Base-by-base conservation (phyloP, 768 basidiomycete genomes). In the Dictyophora rubrovolvata region DNA sequence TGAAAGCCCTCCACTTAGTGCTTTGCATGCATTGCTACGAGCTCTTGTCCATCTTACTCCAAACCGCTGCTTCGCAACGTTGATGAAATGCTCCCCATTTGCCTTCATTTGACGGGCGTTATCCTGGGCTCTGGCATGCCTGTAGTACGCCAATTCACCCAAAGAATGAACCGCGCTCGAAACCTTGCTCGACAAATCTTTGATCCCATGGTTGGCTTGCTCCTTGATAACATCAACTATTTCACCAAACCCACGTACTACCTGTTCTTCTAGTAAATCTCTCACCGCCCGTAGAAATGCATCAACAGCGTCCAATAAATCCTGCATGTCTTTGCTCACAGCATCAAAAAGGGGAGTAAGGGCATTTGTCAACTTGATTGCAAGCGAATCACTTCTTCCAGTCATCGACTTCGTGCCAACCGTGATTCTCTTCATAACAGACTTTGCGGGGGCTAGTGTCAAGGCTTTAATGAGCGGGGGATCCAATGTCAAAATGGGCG, bases 151-250 rank as follows among this genome's bases (percentile, higher is more conserved):
- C 20, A 21, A 12, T 42, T 56, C 55, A 2, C 55, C 20, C 2
- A 56, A 17, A 10, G 55, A 20, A 21, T 56, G 55, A 10, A 36
- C 55, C 17, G 33, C 49, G 34, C n/a, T 20, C 7, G 50, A 53
- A 9, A 59, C 57, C 22, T 59, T 59, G 35, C 49, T 53, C 28
- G 57, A 48, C 1, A 59, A 59, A 7, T 59, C 57, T 34, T 59
- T 47, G 36, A 59, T 28, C 20, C 55, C 46, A 21, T 52, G 57
- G 11, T 36, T 34, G 10, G 57, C 50, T 18, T 59, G 57, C 35
- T 53, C 46, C 18, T 48, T 42, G n/a, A 59, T 20, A 21, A 46
- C 57, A 16, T 59, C 49, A 21, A 37, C 57, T 18, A 59, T 17
- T 9, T 34, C 49, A 8, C 37, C 20, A 3, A 59, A 34, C 2